phyloP scores from a whole-genome alignment of 2,329 filamentous ascomycete species.

The Hansfordia pulvinata region DNA sequence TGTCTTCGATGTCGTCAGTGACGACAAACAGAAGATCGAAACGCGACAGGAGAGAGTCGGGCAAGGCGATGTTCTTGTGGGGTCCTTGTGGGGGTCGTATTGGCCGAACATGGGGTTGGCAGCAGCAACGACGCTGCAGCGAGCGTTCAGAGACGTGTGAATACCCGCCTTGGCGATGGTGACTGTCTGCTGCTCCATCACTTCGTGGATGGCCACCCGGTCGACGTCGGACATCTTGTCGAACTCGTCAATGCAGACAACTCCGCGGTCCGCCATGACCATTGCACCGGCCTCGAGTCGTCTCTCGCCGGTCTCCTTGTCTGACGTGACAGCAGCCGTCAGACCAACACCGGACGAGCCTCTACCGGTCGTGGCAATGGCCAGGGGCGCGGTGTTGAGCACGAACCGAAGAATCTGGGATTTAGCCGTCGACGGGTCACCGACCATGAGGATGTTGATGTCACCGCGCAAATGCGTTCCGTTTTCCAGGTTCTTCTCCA shows the following conservation, averaged over 20 bases:
- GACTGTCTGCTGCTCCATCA: slow-evolving; percentile 99
- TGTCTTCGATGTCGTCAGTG: slow-evolving; percentile 95
- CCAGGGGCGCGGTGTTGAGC: slow-evolving; percentile 87
- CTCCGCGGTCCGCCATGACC: slow-evolving; percentile 92
- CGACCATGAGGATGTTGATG: slow-evolving; percentile 98
- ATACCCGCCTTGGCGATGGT: slow-evolving; percentile 98
- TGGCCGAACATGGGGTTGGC: slow-evolving; percentile 97
- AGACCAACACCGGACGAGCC: slow-evolving; percentile 96
- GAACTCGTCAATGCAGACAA: slow-evolving; percentile 98
- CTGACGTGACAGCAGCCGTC: slow-evolving; percentile 87
- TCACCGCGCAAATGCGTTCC: slow-evolving; percentile 96
- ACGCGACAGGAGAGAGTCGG: slow-evolving; percentile 91
- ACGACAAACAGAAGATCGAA: slow-evolving; percentile 97
- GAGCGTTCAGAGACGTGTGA: slow-evolving; percentile 90
- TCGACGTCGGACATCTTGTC: slow-evolving; percentile 99
- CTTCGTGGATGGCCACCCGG: slow-evolving; percentile 97
- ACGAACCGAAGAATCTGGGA: slow-evolving; percentile 97
- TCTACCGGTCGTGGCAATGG: slow-evolving; percentile 92
- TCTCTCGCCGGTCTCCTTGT: slow-evolving; percentile 94
- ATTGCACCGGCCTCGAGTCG: slow-evolving; percentile 94
- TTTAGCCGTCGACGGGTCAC: slow-evolving; percentile 95
- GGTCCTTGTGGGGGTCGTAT: slow-evolving; percentile 97
- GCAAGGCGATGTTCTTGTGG: slow-evolving; percentile 94
- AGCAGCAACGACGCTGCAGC: slow-evolving; percentile 90
- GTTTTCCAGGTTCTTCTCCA: slow-evolving; percentile 98